Evolutionary conservation across 352 stramenopile genomes (phyloP).

Genomic region (Pythium coloratum): DNA sequence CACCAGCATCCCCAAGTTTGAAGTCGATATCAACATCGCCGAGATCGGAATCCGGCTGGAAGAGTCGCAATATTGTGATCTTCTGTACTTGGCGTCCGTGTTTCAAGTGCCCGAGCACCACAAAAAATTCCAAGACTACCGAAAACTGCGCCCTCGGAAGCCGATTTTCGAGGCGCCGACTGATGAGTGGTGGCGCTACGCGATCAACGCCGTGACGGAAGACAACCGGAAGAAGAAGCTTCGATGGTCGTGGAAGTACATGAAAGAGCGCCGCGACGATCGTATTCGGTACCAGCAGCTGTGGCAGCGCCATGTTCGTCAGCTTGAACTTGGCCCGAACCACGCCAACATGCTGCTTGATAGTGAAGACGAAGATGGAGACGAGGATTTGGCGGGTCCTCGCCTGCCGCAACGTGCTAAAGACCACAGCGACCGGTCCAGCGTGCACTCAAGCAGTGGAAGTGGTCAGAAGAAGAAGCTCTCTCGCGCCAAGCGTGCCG

Average conservation of each 20-base stretch:
- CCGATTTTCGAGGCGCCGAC: conserved; percentile 50
- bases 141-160: conserved; percentile 55
- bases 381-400: conserved; percentile 23
- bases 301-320: conserved; percentile 47
- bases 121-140: conserved; percentile 78
- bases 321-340: conserved; percentile 32
- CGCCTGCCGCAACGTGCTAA: conserved; percentile 6
- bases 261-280: conserved; percentile 81
- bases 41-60: conserved; percentile 82
- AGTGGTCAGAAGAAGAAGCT: conserved; percentile 9
- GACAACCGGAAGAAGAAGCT: conserved; percentile 64
- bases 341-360: conserved; percentile 45
- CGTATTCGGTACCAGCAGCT: conserved; percentile 67
- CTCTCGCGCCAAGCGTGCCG: not conserved
- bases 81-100: conserved; percentile 74
- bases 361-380: conserved; percentile 57
- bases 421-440: conserved; percentile 9
- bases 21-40: conserved; percentile 76
- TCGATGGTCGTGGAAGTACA: conserved; percentile 80
- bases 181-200: conserved; percentile 82
- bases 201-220: conserved; percentile 60
- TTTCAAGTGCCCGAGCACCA: conserved; percentile 75
- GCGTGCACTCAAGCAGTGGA: conserved; percentile 13
- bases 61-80: conserved; percentile 87
- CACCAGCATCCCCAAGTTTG: conserved; percentile 73